Evolutionary conservation across 1,139 yeast species (phyloP), one percentile per base, ranked within the genome.

Genomic region (Debaryomycetaceae sp.): DNA sequence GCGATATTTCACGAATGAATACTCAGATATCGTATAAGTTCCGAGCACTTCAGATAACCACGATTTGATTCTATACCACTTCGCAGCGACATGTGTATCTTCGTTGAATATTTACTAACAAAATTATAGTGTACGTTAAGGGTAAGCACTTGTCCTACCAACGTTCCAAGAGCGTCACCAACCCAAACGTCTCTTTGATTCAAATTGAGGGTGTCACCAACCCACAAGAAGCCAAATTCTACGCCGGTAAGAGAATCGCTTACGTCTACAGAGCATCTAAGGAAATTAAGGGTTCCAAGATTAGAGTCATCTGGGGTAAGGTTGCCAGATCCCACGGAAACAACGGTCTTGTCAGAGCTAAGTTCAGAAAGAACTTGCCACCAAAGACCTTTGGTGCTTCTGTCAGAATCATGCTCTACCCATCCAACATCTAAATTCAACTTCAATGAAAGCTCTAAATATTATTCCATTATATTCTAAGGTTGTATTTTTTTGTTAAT

Each of bases 81-180:
- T 6, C 24, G 20, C 24, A 11, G n/a, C 13, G 11, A 17, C 20
- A 23, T 11, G 13, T 3, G 11, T 23, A n/a, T 14, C 14, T 24
- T 37, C 47, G 38, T 36, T 31, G 27, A 40, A 40, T 34, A 24
- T 31, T 35, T 75, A 77, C 82, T 75, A 76, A 76, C 81, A 23
- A 11, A 53, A 50, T 40, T 59, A 49, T 75, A 88, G 96, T 93
- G 82, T 93, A 93, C 96, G 98, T 93, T 80, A 93, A 91, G 86
- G 99, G 98, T 80, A 93, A 91, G 86, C 98, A 93, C 87, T 76
- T 93, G 75, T 91, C 98, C 68, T 93, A 91, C 96, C 98, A 93
- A 84, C 95, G 99, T 83, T 90, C 97, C 68, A 93, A 93, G 90
- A 85, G 84, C 78, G 90, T 87, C 72, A 89, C 87, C 87, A 88